A percentile compares a stretch with the other conserved stretches of the same genome.
Evolutionary conservation across 2,329 filamentous ascomycete genomes (phyloP).

Genomic region (Cladosporium phlei): DNA sequence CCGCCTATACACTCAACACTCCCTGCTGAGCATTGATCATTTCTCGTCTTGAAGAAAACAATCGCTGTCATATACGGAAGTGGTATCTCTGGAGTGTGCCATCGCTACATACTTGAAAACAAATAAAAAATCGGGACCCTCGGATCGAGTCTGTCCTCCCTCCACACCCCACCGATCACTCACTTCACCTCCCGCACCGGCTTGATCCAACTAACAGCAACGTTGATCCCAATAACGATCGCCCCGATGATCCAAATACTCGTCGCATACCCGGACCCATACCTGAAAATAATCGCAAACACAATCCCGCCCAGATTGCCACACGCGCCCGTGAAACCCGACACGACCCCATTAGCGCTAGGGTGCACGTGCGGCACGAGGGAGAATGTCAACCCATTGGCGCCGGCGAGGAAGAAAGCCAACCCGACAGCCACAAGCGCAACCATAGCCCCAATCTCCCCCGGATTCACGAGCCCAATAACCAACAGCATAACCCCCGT

Average conservation of each 20-base stretch:
- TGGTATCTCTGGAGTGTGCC: constrained; percentile 2
- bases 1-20: too few species aligned
- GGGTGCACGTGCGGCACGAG: constrained; percentile 84
- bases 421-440: constrained; percentile 70
- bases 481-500: constrained; percentile 57
- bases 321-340: constrained; percentile 70
- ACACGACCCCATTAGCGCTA: constrained; percentile 72
- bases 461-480: constrained; percentile 61
- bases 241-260: constrained; percentile 79
- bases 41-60: too few species aligned
- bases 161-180: too few species aligned
- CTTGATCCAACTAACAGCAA: constrained; percentile 60
- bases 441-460: constrained; percentile 61
- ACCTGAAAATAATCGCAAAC: constrained; percentile 79
- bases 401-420: constrained; percentile 77
- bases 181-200: constrained; percentile 44
- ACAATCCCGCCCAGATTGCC: constrained; percentile 83
- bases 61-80: background rate
- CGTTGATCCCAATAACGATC: constrained; percentile 65
- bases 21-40: too few species aligned
- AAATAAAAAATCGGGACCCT: too few species aligned
- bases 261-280: constrained; percentile 62
- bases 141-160: too few species aligned
- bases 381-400: constrained; percentile 81
- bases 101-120: background rate